phyloP scores from a whole-genome alignment of 306 rosid species.

The Notholithocarpus densiflorus region DNA sequence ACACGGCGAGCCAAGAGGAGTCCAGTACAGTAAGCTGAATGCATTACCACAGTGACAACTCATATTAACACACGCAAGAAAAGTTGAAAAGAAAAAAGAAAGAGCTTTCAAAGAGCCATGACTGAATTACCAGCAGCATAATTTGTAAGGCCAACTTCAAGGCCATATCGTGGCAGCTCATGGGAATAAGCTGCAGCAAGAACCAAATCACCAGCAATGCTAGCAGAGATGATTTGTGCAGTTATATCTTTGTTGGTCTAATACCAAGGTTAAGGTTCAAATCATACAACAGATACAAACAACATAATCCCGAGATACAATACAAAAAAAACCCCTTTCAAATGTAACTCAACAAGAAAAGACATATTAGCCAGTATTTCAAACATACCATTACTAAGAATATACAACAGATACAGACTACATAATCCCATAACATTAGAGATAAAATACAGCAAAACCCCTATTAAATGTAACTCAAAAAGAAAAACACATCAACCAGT shows the following conservation, averaged over 20 bases:
- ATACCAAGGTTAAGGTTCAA: constrained; percentile 20
- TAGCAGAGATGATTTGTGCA: constrained; percentile 74
- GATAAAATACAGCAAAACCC: too few species aligned
- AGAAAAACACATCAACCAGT: too few species aligned
- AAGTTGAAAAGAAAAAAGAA: too few species aligned
- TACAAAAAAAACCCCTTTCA: not conserved
- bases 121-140: constrained; percentile 78
- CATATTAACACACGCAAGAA: not conserved
- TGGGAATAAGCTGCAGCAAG: constrained; percentile 80
- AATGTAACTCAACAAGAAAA: not conserved
- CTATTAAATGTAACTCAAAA: too few species aligned
- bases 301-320: not conserved
- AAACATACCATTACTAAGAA: not conserved
- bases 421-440: too few species aligned
- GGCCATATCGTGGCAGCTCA: constrained; percentile 75
- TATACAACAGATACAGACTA: not conserved
- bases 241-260: constrained; percentile 76
- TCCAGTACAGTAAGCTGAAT: constrained; percentile 84
- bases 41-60: not conserved
- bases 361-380: not conserved
- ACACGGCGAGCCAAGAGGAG: constrained; percentile 87
- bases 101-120: not conserved
- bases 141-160: constrained; percentile 81
- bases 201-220: constrained; percentile 81
- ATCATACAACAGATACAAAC: not conserved